A percentile compares a stretch with the other conserved stretches of the same genome.
Conservation (phyloP, 306 rosid species). For the Quercus ilex region DNA sequence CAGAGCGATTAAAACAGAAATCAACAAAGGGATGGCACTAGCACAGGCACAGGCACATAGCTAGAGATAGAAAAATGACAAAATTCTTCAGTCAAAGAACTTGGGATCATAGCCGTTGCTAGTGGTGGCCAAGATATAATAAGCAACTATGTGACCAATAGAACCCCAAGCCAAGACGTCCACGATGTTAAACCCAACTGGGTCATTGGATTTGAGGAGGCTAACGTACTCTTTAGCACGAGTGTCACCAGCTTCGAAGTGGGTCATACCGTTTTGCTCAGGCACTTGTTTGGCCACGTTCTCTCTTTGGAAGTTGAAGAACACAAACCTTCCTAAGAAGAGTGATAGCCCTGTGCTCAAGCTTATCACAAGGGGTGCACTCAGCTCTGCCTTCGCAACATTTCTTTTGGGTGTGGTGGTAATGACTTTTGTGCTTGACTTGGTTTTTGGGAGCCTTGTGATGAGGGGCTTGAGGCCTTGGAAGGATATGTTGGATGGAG, state of each 20-base stretch:
- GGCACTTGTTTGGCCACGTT: conserved; percentile 98
- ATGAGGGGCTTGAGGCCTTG: conserved; percentile 71
- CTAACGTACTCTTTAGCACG: conserved; percentile 93
- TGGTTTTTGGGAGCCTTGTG: conserved; percentile 15
- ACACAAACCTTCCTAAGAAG: conserved; percentile 90
- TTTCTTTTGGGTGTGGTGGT: conserved; percentile 13
- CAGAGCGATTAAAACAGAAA: background rate
- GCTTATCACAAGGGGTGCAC: conserved; percentile 74
- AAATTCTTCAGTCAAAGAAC: conserved; percentile 51
- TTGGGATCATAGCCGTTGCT: conserved; percentile 94
- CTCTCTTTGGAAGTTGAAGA: conserved; percentile 98
- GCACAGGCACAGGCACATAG: background rate
- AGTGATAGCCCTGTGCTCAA: conserved; percentile 94
- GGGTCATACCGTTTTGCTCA: conserved; percentile 85
- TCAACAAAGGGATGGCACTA: background rate
- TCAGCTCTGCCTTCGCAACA: conserved; percentile 68
- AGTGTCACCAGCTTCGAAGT: conserved; percentile 89
- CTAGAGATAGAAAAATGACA: background rate
- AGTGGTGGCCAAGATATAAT: conserved; percentile 87
- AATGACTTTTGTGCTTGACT: background rate
- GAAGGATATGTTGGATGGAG: conserved; percentile 55
- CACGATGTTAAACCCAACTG: conserved; percentile 92
- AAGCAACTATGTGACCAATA: conserved; percentile 86
- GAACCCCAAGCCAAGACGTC: conserved; percentile 99
- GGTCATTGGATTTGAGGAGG: conserved; percentile 92